Evolutionary conservation across 805 yeast species (phyloP).

Genomic region (Pichia paraexigua): DNA sequence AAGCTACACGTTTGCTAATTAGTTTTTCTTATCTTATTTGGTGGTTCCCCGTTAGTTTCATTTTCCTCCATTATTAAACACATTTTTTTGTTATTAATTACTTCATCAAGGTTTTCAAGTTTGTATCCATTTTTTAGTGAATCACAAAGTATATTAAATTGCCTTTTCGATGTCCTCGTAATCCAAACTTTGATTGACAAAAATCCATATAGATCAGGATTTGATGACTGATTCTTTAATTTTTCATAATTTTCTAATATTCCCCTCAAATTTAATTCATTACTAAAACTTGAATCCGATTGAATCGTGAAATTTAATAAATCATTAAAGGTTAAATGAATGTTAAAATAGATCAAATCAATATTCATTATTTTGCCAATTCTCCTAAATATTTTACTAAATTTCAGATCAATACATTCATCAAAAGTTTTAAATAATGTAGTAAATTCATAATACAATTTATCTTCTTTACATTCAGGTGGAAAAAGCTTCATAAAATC

Average conservation of each 20-base stretch:
- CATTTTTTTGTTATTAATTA: neutral
- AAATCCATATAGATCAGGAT: conserved; percentile 5
- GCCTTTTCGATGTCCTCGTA: neutral
- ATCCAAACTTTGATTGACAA: conserved; percentile 3
- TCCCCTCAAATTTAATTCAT: conserved; percentile 14
- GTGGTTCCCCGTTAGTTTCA: neutral
- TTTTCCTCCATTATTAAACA: neutral
- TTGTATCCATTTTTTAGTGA: neutral
- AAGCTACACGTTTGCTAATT: neutral
- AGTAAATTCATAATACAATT: conserved; percentile 18
- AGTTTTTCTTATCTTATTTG: neutral
- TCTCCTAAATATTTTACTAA: conserved; percentile 10
- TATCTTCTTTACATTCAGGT: conserved; percentile 18
- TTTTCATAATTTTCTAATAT: conserved; percentile 15
- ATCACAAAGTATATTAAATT: neutral
- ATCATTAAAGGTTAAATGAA: conserved; percentile 15
- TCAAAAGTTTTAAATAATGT: conserved; percentile 13
- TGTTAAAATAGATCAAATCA: neutral
- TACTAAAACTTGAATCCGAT: conserved; percentile 19
- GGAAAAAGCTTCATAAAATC: conserved; percentile 20
- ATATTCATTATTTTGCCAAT: neutral
- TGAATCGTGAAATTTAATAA: conserved; percentile 17
- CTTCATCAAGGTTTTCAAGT: conserved; percentile 1
- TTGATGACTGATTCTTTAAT: conserved; percentile 14
- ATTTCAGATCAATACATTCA: conserved; percentile 9